phyloP scores from a whole-genome alignment of 768 basidiomycete species.

The Lactifluus pinguis region DNA sequence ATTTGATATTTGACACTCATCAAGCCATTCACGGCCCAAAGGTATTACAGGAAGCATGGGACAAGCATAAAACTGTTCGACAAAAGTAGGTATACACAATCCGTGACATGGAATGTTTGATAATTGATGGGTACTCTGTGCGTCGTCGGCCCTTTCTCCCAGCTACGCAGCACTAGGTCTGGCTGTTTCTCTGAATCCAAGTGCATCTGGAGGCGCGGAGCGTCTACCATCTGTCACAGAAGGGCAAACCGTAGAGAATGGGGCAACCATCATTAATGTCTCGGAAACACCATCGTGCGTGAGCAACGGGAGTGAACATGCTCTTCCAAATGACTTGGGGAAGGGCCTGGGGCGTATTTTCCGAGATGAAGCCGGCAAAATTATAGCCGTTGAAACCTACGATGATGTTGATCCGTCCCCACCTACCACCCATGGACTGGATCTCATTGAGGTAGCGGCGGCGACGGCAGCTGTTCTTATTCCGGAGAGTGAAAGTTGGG shows the following conservation, averaged over 20 bases:
- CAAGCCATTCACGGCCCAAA: conserved; percentile 76
- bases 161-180: conserved; percentile 80
- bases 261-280: conserved; percentile 2
- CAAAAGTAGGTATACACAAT: conserved; percentile 65
- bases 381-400: conserved; percentile 14
- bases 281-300: background rate
- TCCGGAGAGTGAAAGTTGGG: conserved; percentile 8
- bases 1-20: conserved; percentile 15
- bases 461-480: conserved; percentile 1
- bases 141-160: conserved; percentile 7
- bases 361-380: conserved; percentile 13
- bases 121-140: conserved; percentile 2
- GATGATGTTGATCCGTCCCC: background rate
- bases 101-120: conserved; percentile 11
- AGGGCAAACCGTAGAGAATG: conserved; percentile 15
- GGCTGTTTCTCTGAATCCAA: conserved; percentile 56
- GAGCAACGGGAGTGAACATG: background rate
- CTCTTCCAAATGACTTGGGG: background rate
- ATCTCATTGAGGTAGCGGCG: conserved; percentile 9
- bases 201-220: conserved; percentile 61
- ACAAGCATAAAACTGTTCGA: conserved; percentile 73
- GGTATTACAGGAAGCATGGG: conserved; percentile 78
- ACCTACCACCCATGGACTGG: background rate
- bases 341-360: conserved; percentile 12
- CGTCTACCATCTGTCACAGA: conserved; percentile 20